Base-by-base conservation (phyloP, 352 stramenopile genomes). In the Globisporangium echinulatum region DNA sequence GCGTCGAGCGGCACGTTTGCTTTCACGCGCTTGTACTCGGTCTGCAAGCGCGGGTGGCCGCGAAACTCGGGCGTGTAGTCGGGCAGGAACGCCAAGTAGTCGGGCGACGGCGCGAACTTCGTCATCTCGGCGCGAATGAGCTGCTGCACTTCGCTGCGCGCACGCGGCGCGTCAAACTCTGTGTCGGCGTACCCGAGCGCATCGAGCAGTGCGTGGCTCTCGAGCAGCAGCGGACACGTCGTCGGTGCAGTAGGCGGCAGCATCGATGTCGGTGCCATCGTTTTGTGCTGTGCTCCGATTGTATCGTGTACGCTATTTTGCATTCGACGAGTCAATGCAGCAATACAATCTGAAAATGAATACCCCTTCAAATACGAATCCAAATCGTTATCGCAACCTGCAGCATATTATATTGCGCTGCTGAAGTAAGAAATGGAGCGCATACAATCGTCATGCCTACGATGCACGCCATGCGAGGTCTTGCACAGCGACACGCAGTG, bases 81-180 rank as follows among this genome's bases (percentile, higher is more conserved):
- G 14, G 83, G 79, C 56, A 93, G 56, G 61, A 78, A 93, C 51
- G 59, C 75, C 47, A 93, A 60, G 64, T 93, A 93, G 42, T 70
- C 46, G 43, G 72, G 61, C 36, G 65, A 66, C 46, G 80, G 80
- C 53, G 68, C 56, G 53, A 90, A 90, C 39, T 69, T 77, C 14
- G 74, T 75, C 83, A 93, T 93, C 66, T 90, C 77, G 15, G 76
- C 80, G 10, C 74, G 72, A 58, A 91, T 91, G 43, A 79, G 70
- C 48, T 75, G 74, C 65, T 90, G 79, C 43, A 90, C 80, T 19
- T 72, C 64, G 64, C 79, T 71, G 55, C 87, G 79, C 37, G 63
- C 67, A 38, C 59, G 62, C 3, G 67, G 47, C 14, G 70, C 71
- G 44, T 83, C 82, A 59, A 83, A 84, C 52, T 89, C 76, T 0